phyloP scores from a whole-genome alignment of 306 rosid species.

The Herpetospermum pedunculosum region DNA sequence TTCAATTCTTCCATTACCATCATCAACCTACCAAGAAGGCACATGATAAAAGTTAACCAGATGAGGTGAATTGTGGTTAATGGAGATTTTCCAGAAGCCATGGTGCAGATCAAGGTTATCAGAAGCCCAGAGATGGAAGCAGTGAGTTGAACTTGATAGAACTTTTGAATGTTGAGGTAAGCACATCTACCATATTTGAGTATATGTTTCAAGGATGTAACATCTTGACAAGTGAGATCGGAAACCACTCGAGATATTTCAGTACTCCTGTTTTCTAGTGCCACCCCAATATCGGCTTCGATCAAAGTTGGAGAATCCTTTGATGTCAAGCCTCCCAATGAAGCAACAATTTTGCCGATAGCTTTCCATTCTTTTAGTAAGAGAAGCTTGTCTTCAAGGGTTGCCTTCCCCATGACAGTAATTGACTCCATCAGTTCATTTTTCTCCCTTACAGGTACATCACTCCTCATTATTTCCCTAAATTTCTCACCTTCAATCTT shows the following conservation, averaged over 20 bases:
- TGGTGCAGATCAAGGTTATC: slow-evolving; percentile 26
- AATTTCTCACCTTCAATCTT: slow-evolving; percentile 22
- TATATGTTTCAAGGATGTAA: slow-evolving; percentile 16
- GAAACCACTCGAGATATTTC: slow-evolving; percentile 12
- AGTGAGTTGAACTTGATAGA: slow-evolving; percentile 44
- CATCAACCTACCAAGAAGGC: slow-evolving; percentile 39
- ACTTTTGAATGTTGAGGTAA: slow-evolving; percentile 41
- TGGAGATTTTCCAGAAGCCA: slow-evolving; percentile 41
- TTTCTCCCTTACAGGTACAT: slow-evolving; percentile 1
- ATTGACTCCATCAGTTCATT: slow-evolving; percentile 13
- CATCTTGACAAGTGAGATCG: slow-evolving; percentile 15
- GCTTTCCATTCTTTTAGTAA: slow-evolving; percentile 22
- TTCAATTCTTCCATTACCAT: slow-evolving; percentile 41
- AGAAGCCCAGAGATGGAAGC: slow-evolving; percentile 28
- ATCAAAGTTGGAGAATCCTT: slow-evolving; percentile 21
- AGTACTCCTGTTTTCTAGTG: not conserved
- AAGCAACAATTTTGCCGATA: slow-evolving; percentile 39
- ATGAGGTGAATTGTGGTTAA: slow-evolving; percentile 31
- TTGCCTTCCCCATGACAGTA: slow-evolving; percentile 30
- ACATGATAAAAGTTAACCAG: slow-evolving; percentile 38
- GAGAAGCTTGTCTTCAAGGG: slow-evolving; percentile 28
- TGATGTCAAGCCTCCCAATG: slow-evolving; percentile 26
- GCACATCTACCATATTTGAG: slow-evolving; percentile 20
- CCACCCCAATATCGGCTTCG: slow-evolving; percentile 43
- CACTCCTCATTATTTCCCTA: not conserved